These are phyloP conservation scores for Protea cynaroides DNA, from an alignment of 164 flowering plant genomes.

Conservation along the genomic window DNA sequence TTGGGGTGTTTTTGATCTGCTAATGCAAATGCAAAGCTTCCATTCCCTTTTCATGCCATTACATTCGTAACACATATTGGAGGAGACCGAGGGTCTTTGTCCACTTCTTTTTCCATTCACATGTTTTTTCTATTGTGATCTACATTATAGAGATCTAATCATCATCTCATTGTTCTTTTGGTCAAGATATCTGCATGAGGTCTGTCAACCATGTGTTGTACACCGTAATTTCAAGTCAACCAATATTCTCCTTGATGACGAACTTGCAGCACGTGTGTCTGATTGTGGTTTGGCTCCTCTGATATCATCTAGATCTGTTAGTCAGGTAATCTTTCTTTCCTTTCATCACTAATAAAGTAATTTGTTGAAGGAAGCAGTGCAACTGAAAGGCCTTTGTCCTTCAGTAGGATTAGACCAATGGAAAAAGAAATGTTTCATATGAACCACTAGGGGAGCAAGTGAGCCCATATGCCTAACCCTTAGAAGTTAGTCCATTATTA, in stretches of 20 bases:
- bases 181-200: constrained; percentile 74
- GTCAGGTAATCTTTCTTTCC: constrained; percentile 34
- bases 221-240: constrained; percentile 73
- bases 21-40: background rate
- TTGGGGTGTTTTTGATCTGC: background rate
- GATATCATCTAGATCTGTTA: constrained; percentile 31
- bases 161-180: constrained; percentile 6
- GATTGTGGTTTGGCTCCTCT: constrained; percentile 77
- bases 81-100: background rate
- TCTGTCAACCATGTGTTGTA: constrained; percentile 59
- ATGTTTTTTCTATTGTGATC: background rate
- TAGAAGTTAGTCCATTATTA: no score
- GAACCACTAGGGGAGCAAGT: no score
- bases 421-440: no score
- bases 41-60: background rate
- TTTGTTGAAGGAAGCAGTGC: no score
- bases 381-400: no score
- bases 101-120: background rate
- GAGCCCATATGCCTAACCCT: no score
- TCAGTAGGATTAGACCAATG: no score
- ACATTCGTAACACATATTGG: background rate
- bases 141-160: background rate
- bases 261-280: constrained; percentile 44
- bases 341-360: no score
- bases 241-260: constrained; percentile 71